Base-by-base conservation (phyloP, 2,329 filamentous ascomycete genomes). In the Calycina herbarum region DNA sequence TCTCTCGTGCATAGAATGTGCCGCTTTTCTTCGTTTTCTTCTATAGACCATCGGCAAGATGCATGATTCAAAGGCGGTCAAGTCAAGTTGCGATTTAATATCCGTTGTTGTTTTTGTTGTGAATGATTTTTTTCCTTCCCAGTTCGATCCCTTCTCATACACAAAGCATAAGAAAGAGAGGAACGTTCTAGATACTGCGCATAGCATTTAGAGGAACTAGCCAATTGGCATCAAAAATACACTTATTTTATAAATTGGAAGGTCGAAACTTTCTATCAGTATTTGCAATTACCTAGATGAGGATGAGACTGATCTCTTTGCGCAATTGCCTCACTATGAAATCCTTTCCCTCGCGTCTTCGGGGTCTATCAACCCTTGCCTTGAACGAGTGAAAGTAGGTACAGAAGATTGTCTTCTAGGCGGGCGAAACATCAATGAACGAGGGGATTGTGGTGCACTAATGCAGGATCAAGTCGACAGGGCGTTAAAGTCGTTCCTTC, bases 41-140 rank as follows among this genome's bases (percentile, higher is more conserved):
- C 27, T 58, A 60, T 68, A 70, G 68, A 70, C 67, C 67, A 69
- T 68, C 40, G 61, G 59, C 60, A 42, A 45, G 40, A 64, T 35
- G 17, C 31, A 59, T 38, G 57, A 33, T 59, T 17, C 27, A 59
- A 35, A 33, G 57, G 27, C 56, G 56, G 45, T 51, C 45, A 13
- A 51, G 45, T 51, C 45, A 51, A 48, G 45, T 27, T 24, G 45
- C 45, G 45, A 51, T 51, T 51, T 51, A 51, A 51, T 51, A 51
- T 27, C 45, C n/a, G 45, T 51, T 51, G 45, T 24, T 51, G 31
- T 24, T 24, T 51, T 51, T 24, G 20, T 24, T 20, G n/a, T 51
- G 45, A 51, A 51, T 38, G 35, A 51, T 27, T 24, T 51, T 48
- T 35, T 29, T 57, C 54, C 24, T 54, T 35, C 31, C 33, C 54